phyloP scores from a whole-genome alignment of 768 basidiomycete genomes.

The Candolleomyces efflorescens region DNA sequence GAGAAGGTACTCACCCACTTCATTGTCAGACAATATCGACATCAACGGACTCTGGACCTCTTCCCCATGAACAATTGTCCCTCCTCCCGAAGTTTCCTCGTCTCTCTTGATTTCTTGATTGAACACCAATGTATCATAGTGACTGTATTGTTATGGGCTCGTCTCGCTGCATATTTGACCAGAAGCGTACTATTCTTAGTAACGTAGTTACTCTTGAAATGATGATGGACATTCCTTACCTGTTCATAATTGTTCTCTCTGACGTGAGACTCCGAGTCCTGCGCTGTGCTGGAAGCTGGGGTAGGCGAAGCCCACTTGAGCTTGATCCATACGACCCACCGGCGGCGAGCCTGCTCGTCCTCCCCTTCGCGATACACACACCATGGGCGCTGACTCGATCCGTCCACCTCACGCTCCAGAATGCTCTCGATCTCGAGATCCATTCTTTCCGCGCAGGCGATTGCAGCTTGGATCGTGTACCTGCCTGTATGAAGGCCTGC shows the following conservation, averaged over 20 bases:
- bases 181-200: slow-evolving; percentile 10
- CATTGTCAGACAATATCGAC: neutral
- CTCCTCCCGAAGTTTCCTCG: neutral
- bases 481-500: slow-evolving; percentile 75
- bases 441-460: slow-evolving; percentile 30
- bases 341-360: slow-evolving; percentile 62
- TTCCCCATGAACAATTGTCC: slow-evolving; percentile 1
- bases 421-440: slow-evolving; percentile 45
- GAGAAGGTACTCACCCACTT: neutral
- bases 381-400: slow-evolving; percentile 43
- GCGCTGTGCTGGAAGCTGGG: neutral
- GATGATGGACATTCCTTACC: neutral
- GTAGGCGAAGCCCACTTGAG: slow-evolving; percentile 39
- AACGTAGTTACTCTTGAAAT: slow-evolving; percentile 6
- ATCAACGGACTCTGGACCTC: slow-evolving; percentile 1
- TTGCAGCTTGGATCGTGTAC: slow-evolving; percentile 64
- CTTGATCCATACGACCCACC: slow-evolving; percentile 69
- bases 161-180: neutral
- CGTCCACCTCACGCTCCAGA: slow-evolving; percentile 45
- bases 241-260: slow-evolving; percentile 3
- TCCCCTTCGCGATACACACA: slow-evolving; percentile 47
- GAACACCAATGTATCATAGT: neutral
- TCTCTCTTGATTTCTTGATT: slow-evolving; percentile 4
- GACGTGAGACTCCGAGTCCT: neutral
- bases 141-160: slow-evolving; percentile 5